These are phyloP conservation scores for Aspergillus novoparasiticus DNA, from an alignment of 2,329 filamentous ascomycete genomes.

Conservation along the genomic window DNA sequence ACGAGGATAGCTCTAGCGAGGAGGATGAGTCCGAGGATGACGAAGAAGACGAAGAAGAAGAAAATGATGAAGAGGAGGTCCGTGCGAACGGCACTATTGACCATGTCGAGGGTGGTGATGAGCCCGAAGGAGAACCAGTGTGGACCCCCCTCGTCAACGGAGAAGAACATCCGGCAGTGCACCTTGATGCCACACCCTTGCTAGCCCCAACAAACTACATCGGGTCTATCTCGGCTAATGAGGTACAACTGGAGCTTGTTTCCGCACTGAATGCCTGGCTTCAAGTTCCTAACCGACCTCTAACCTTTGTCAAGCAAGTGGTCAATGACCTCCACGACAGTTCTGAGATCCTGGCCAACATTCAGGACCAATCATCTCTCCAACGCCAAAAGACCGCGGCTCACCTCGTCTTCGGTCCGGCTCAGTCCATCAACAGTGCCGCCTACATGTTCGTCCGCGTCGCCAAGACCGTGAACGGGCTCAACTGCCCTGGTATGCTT, in stretches of 20 bases:
- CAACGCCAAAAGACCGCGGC: slow-evolving; percentile 39
- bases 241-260: slow-evolving; percentile 25
- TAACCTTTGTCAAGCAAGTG: slow-evolving; percentile 28
- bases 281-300: slow-evolving; percentile 20
- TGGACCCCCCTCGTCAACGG: slow-evolving; percentile 10
- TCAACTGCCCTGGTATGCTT: slow-evolving; percentile 20
- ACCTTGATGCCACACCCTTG: slow-evolving; percentile 10
- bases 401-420: slow-evolving; percentile 40
- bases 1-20: slow-evolving; percentile 3
- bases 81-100: neutral
- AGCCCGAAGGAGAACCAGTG: slow-evolving; percentile 1
- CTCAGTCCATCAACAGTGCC: slow-evolving; percentile 43
- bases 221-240: slow-evolving; percentile 29
- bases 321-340: slow-evolving; percentile 32
- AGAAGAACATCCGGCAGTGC: slow-evolving; percentile 2
- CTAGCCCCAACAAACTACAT: slow-evolving; percentile 27
- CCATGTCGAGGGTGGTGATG: neutral
- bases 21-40: neutral
- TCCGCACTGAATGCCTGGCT: slow-evolving; percentile 36
- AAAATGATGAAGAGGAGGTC: slow-evolving; percentile 1
- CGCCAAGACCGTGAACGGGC: slow-evolving; percentile 18
- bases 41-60: slow-evolving; percentile 4
- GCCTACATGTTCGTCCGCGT: slow-evolving; percentile 33
- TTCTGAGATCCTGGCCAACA: slow-evolving; percentile 41
- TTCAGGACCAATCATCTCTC: slow-evolving; percentile 40